These are phyloP conservation scores for Bruguiera sexangula DNA, from an alignment of 345 rosid genomes.

Conservation along the genomic window DNA sequence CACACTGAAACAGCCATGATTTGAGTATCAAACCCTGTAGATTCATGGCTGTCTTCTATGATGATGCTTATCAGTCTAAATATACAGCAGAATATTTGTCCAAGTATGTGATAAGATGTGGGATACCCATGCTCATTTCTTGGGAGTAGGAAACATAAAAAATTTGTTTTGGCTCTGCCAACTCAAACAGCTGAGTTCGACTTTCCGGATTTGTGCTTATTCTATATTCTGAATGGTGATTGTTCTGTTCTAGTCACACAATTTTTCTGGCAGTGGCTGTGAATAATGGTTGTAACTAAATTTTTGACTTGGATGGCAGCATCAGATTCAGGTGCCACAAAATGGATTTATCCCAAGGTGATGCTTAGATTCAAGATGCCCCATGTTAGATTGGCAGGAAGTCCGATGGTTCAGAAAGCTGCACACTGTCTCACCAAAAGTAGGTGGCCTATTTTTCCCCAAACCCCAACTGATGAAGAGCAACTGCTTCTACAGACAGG, in stretches of 20 bases:
- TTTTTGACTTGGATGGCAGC: neutral
- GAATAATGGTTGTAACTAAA: neutral
- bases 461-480: neutral
- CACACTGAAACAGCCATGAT: neutral
- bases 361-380: neutral
- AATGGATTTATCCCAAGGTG: conserved; percentile 7
- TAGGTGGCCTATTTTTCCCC: neutral
- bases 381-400: too few species aligned
- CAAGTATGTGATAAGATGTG: neutral
- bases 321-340: conserved; percentile 11
- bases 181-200: neutral
- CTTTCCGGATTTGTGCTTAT: neutral
- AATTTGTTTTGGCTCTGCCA: neutral
- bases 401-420: too few species aligned
- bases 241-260: neutral
- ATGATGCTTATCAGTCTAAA: neutral
- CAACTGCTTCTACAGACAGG: neutral
- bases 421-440: neutral
- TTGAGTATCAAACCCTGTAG: neutral
- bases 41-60: neutral
- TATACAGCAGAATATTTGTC: neutral
- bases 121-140: neutral
- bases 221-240: neutral
- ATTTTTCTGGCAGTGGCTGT: neutral
- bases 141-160: neutral